A percentile compares a stretch with the other conserved stretches of the same genome.
Evolutionary conservation across 2,329 filamentous ascomycete species (phyloP).

Genomic region (Apiospora sp.): DNA sequence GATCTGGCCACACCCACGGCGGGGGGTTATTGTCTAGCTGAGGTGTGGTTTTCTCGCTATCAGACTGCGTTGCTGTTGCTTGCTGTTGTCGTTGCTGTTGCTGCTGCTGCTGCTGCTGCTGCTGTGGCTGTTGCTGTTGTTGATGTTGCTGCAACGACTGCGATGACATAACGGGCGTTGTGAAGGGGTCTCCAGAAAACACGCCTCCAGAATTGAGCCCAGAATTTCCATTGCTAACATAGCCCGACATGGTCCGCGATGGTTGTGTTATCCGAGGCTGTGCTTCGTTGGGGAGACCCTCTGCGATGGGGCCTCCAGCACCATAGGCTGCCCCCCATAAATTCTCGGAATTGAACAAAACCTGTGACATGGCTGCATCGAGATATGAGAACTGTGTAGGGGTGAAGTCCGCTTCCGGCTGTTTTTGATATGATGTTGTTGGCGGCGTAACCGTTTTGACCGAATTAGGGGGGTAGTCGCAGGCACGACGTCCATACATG

Average conservation of each 20-base stretch:
- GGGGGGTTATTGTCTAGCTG: constrained; percentile 45
- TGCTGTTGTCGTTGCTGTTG: constrained; percentile 23
- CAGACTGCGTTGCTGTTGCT: neutral
- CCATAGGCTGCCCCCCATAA: constrained; percentile 1
- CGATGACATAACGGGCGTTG: neutral
- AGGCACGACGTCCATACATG: constrained; percentile 3
- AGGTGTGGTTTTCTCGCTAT: neutral
- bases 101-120: constrained; percentile 26
- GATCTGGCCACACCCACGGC: constrained; percentile 52
- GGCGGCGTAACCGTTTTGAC: constrained; percentile 16
- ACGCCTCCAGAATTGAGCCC: neutral
- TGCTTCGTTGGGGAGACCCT: neutral
- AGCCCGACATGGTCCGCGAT: neutral
- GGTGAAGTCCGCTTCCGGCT: constrained; percentile 34
- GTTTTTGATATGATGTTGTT: constrained; percentile 23
- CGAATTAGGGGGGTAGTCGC: constrained; percentile 12
- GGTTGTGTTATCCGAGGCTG: neutral
- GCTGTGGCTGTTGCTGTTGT: neutral
- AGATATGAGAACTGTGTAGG: constrained; percentile 35
- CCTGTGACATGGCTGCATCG: constrained; percentile 47
- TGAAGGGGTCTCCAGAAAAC: neutral
- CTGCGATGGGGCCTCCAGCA: neutral
- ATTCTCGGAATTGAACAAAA: constrained; percentile 43
- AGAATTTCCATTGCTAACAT: neutral
- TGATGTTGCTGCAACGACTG: constrained; percentile 30